Percentiles rank a stretch among this genome's conserved stretches.
Evolutionary conservation across 176 grass and related monocot genomes (phyloP).

Genomic region (Oryza glumipatula): DNA sequence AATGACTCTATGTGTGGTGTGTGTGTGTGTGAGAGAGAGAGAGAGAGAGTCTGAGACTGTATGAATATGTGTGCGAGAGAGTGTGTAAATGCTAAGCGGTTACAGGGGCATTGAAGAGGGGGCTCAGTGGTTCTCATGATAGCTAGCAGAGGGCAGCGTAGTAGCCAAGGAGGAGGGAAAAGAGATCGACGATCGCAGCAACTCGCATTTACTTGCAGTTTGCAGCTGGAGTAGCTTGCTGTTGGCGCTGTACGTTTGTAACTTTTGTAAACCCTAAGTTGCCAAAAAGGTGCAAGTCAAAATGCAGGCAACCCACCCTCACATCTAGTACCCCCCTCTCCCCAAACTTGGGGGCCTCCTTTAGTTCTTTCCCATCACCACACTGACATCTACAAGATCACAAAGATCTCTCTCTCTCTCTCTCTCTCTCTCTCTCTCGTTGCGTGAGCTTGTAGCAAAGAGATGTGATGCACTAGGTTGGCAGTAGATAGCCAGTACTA

Average conservation of each 20-base stretch:
- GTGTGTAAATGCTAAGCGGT: conserved; percentile 29
- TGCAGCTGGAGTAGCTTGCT: not conserved
- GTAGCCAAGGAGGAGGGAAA: conserved; percentile 7
- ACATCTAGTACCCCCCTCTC: conserved; percentile 31
- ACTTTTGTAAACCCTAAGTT: conserved; percentile 37
- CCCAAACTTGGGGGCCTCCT: conserved; percentile 38
- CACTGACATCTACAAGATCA: conserved; percentile 29
- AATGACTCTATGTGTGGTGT: not conserved
- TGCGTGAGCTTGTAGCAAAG: conserved; percentile 59
- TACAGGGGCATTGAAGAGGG: conserved; percentile 44
- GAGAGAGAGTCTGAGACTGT: no score
- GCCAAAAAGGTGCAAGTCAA: conserved; percentile 51
- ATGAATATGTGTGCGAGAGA: not conserved
- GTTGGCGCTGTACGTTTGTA: conserved; percentile 3
- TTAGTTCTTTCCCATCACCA: conserved; percentile 28
- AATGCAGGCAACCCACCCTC: conserved; percentile 40
- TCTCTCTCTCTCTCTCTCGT: not conserved
- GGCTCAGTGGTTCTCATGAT: conserved; percentile 47
- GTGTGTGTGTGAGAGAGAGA: not conserved
- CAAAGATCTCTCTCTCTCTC: conserved; percentile 25
- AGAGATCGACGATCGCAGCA: not conserved
- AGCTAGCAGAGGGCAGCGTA: not conserved
- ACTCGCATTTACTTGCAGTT: conserved; percentile 43
- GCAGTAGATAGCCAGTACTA: not conserved
- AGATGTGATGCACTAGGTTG: conserved; percentile 37